Conservation (phyloP, 2,329 filamentous ascomycete species). For the Arthrocladium fulminans region DNA sequence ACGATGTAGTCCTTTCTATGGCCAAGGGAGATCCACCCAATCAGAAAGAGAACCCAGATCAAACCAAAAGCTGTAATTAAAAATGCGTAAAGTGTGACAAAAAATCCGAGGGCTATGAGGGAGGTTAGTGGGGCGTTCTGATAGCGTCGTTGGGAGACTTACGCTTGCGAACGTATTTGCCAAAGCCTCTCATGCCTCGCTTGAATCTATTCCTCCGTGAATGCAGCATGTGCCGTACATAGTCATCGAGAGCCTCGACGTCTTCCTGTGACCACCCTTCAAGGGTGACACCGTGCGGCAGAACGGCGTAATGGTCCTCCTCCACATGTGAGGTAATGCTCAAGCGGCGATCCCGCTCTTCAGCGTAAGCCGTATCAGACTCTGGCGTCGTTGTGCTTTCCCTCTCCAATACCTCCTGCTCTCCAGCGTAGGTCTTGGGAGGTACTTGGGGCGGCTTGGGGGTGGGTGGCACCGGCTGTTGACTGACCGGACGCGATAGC, state of each 20-base stretch:
- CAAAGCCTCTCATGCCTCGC: slow-evolving; percentile 68
- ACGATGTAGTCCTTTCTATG: slow-evolving; percentile 60
- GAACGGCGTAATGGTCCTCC: slow-evolving; percentile 66
- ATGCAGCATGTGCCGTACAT: slow-evolving; percentile 80
- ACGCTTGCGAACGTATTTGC: slow-evolving; percentile 66
- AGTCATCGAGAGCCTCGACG: slow-evolving; percentile 69
- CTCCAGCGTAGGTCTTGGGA: slow-evolving; percentile 15
- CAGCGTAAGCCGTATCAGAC: slow-evolving; percentile 17
- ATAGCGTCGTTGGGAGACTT: slow-evolving; percentile 27
- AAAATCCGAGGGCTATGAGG: slow-evolving; percentile 59
- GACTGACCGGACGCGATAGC: background rate
- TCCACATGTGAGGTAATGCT: slow-evolving; percentile 62
- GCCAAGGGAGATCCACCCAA: slow-evolving; percentile 79
- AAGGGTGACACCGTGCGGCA: slow-evolving; percentile 63
- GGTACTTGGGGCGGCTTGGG: slow-evolving; percentile 2
- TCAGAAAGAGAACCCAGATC: slow-evolving; percentile 84
- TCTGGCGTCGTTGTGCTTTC: background rate
- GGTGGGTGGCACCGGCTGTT: background rate
- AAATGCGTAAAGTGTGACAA: slow-evolving; percentile 74
- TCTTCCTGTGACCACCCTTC: slow-evolving; percentile 69
- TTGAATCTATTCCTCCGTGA: slow-evolving; percentile 72
- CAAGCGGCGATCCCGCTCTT: slow-evolving; percentile 26
- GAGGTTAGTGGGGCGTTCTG: slow-evolving; percentile 2
- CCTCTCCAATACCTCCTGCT: background rate
- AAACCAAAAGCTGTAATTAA: slow-evolving; percentile 77